Percentiles rank a stretch among this genome's conserved stretches.
phyloP scores from a whole-genome alignment of 2,329 filamentous ascomycete species.

The Colletotrichum kahawae region DNA sequence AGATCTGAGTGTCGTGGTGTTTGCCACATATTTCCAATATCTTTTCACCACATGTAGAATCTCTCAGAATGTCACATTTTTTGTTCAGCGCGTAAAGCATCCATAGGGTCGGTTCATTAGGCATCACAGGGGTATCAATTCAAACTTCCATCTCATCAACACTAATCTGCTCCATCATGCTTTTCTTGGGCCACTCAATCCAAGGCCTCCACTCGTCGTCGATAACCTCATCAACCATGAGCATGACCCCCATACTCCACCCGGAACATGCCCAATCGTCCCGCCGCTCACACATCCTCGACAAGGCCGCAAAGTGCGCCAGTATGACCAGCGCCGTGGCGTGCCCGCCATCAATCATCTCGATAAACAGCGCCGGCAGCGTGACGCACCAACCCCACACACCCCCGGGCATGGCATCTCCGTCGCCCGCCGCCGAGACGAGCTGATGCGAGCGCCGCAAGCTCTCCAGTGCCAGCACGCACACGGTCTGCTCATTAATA shows the following conservation, averaged over 20 bases:
- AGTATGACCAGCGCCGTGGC: conserved; percentile 24
- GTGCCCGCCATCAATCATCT: conserved; percentile 18
- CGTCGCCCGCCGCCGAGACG: not conserved
- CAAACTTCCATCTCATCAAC: conserved; percentile 21
- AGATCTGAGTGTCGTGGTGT: not conserved
- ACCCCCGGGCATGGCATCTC: not conserved
- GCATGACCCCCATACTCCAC: conserved; percentile 21
- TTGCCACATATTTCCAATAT: not conserved
- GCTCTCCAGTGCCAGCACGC: conserved; percentile 22
- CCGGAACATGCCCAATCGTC: conserved; percentile 17
- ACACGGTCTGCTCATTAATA: conserved; percentile 11
- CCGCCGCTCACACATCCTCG: not conserved
- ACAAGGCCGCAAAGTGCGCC: conserved; percentile 24
- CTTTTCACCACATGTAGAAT: no score
- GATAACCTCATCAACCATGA: conserved; percentile 14
- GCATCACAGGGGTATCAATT: not conserved
- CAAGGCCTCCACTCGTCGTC: conserved; percentile 13
- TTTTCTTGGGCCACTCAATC: conserved; percentile 23
- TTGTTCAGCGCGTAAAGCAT: not conserved
- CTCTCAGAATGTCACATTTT: not conserved
- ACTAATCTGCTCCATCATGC: conserved; percentile 17
- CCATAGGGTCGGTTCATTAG: not conserved
- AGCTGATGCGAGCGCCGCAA: conserved; percentile 11
- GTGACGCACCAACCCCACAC: conserved; percentile 22
- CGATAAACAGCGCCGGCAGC: conserved; percentile 22